Conservation (phyloP, 1,284 basidiomycete genomes). For the Sporisorium iseilematis-ciliati region DNA sequence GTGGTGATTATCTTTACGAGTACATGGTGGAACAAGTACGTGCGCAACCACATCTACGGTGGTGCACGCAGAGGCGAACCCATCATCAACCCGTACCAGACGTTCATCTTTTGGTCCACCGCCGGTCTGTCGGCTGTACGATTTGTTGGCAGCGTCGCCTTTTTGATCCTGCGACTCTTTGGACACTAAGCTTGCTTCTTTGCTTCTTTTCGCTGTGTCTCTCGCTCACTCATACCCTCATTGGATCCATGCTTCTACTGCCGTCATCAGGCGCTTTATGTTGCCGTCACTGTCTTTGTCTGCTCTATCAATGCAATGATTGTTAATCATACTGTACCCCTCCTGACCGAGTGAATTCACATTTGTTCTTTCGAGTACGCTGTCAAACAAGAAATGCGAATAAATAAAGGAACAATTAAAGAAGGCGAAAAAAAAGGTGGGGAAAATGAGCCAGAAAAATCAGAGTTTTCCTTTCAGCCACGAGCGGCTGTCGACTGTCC, state of each 20-base stretch:
- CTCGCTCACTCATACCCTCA: background rate
- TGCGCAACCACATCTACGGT: conserved; percentile 38
- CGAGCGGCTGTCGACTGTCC: conserved; percentile 5
- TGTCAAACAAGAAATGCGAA: too few relatives aligned
- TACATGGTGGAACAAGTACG: conserved; percentile 46
- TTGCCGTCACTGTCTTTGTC: background rate
- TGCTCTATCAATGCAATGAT: background rate
- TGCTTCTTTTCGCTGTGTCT: background rate
- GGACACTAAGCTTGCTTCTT: conserved; percentile 30
- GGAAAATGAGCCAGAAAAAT: conserved; percentile 4
- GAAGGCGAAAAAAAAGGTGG: background rate
- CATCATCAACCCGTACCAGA: conserved; percentile 49
- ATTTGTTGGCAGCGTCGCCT: conserved; percentile 48
- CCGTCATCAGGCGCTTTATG: background rate
- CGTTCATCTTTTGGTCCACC: conserved; percentile 49
- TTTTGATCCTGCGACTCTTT: conserved; percentile 51
- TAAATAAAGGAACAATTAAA: background rate
- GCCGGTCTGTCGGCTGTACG: conserved; percentile 53
- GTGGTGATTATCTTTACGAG: conserved; percentile 61
- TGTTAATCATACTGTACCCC: too few relatives aligned
- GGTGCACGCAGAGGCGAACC: conserved; percentile 26
- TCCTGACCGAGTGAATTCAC: too few relatives aligned
- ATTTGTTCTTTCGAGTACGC: too few relatives aligned
- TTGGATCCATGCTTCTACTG: background rate
- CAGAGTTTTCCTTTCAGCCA: background rate